phyloP scores from a whole-genome alignment of 2,329 filamentous ascomycete genomes.

The Berkeleyomyces basicola region DNA sequence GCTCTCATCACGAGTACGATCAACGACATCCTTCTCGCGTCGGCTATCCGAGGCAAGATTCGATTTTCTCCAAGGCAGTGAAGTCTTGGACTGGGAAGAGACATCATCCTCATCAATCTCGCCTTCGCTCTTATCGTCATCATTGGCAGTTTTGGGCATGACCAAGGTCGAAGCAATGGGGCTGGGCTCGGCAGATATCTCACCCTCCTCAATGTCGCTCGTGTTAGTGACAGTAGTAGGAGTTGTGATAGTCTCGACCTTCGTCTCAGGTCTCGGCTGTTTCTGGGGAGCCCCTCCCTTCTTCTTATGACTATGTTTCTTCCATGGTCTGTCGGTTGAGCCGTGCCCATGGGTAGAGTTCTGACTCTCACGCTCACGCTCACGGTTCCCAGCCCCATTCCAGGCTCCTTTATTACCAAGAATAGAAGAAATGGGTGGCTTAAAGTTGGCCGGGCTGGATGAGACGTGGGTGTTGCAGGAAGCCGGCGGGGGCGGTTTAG shows the following conservation, averaged over 20 bases:
- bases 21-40: not conserved
- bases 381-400: not conserved
- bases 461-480: not conserved
- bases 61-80: not conserved
- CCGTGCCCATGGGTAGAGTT: not conserved
- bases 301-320: not conserved
- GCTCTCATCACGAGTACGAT: not conserved
- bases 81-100: not conserved
- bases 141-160: not conserved
- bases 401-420: not conserved
- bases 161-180: not conserved
- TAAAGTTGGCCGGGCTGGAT: not conserved
- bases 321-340: constrained; percentile 1
- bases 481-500: not conserved
- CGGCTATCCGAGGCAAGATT: not conserved
- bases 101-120: not conserved
- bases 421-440: not conserved
- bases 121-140: not conserved
- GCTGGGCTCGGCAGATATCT: not conserved
- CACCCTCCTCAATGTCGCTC: constrained; percentile 1
- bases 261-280: not conserved
- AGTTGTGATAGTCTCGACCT: not conserved
- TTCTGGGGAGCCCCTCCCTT: not conserved
- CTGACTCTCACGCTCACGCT: not conserved
- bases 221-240: not conserved